phyloP scores from a whole-genome alignment of 139 green algal genomes.

The Asterochloris sp. region DNA sequence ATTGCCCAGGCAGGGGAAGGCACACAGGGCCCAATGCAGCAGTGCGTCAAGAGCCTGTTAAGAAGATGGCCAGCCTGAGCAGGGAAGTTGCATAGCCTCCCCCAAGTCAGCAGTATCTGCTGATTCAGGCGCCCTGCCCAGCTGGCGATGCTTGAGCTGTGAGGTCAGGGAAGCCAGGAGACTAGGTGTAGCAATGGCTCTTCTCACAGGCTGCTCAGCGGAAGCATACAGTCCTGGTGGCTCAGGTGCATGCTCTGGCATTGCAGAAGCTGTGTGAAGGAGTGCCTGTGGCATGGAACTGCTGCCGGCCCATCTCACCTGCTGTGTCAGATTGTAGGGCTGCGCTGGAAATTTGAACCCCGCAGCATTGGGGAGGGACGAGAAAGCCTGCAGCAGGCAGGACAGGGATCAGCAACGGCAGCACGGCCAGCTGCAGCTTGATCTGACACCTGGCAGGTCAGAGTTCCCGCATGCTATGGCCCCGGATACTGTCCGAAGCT shows the following conservation, averaged over 20 bases:
- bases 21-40: neutral
- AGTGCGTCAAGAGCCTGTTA: neutral
- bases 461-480: too few species aligned
- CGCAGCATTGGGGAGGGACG: slow-evolving; percentile 23
- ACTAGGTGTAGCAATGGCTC: too few species aligned
- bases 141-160: too few species aligned
- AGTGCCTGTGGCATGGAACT: neutral
- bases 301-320: neutral
- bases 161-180: too few species aligned
- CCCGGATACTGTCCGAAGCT: too few species aligned
- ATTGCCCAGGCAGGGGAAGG: slow-evolving; percentile 4
- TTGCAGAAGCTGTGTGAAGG: neutral
- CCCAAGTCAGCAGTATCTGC: neutral
- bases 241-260: too few species aligned
- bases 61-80: neutral
- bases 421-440: too few species aligned
- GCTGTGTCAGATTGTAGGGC: slow-evolving; percentile 54
- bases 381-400: slow-evolving; percentile 34
- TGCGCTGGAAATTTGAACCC: slow-evolving; percentile 54
- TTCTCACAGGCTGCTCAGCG: too few species aligned
- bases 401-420: too few species aligned
- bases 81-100: neutral
- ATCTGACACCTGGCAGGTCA: too few species aligned
- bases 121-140: neutral
- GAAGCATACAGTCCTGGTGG: too few species aligned